Base-by-base conservation (phyloP, 2,329 filamentous ascomycete species). In the Penicillium sp. region DNA sequence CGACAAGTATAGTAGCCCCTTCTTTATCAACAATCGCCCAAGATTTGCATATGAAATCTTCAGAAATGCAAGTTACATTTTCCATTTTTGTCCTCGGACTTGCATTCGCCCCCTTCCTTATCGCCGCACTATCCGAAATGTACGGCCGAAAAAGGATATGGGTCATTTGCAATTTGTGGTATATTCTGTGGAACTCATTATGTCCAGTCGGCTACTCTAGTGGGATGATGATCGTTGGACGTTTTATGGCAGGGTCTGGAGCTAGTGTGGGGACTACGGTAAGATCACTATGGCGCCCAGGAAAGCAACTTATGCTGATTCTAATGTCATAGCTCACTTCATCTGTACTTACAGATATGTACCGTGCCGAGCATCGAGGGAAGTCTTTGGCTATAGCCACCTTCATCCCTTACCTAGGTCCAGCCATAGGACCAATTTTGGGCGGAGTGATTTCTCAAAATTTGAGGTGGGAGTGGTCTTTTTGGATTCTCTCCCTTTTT, bases 381-480 rank as follows among this genome's bases (percentile, higher is more conserved):
- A 79, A 77, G 57, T 83, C 85, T 1, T 82, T 87, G 55, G 80
- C 79, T 1, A 77, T 88, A 21, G 88, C 87, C 71, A 81, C 76
- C 37, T 75, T 88, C 3, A 81, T 80, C 2, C 86, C 86, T 0
- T 74, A 89, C 1, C 78, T 88, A 1, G 87, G 86, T 0, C 86
- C 86, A 1, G 83, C 83, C 0, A 74, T 88, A 14, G 87, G 86
- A 0, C 87, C 87, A 0, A 83, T 89, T 2, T 79, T 80, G 0
- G 86, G 85, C 10, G 86, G 83, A 0, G 88, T 85, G 64, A 83
- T 89, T 26, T 78, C 84, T 0, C 71, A 86, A 64, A 47, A 81
- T 77, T 82, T 80, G 7, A 85, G 81, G 0, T 91, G 88, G 88
- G 80, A 87, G 37, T 91, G 88, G 88, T 82, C 84, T 5, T 91